Base-by-base conservation (phyloP, 495 filamentous ascomycete genomes). In the Pyrenula massariospora region DNA sequence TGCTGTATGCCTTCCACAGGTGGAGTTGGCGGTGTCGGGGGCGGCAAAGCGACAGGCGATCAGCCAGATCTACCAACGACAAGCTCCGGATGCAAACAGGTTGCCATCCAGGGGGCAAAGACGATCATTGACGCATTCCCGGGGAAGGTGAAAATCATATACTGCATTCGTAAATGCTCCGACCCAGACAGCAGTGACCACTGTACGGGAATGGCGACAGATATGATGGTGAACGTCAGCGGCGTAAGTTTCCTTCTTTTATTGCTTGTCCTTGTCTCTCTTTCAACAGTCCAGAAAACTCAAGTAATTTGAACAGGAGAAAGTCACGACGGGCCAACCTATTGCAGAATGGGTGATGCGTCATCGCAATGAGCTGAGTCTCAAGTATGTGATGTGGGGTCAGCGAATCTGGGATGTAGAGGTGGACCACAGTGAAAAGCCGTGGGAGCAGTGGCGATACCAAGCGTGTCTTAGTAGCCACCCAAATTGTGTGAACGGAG, bases 341-440 rank as follows among this genome's bases (percentile, higher is more conserved):
- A 71, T 76, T 23, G 73, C 73, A 11, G 70, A 76, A 56, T 76
- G 73, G 73, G 62, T 67, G 10, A 76, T 75, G 74, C 66, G 72
- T 24, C 68, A 75, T 57, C 62, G 65, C 36, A 55, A 53, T 2
- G 49, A 58, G 2, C 62, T 77, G 31, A 67, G 67, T 50, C 58
- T 75, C 51, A 76, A 74, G 59, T 76, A 77, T 53, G 65, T 74
- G 12, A 76, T 76, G 54, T 76, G 73, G 73, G 73, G 73, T 20
- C 73, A 77, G 63, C 57, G 58, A 22, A 76, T 76, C 58, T 77
- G 72, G 73, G 68, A 67, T 48, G 61, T 66, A 1, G 50, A 56
- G 5, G 24, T 57, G 23, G 73, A 76, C 56, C n/a, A n/a, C n/a
- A 50, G 36, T 0, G 67, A 66, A 12, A 63, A 58, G 53, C 25